phyloP scores from a whole-genome alignment of 176 grass and related monocot species.

The Zoysia pacifica region DNA sequence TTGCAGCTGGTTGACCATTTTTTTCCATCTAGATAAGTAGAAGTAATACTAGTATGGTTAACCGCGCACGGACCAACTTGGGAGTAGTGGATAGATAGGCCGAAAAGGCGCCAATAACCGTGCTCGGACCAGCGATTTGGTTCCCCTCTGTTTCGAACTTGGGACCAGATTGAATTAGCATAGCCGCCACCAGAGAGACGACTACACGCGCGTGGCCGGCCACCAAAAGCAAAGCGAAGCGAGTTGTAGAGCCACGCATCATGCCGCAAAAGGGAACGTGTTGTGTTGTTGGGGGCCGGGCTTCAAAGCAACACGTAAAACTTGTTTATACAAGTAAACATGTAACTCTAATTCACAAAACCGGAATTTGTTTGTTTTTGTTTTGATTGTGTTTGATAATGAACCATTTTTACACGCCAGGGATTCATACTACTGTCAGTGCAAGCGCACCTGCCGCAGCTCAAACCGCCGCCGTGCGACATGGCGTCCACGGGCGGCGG shows the following conservation, averaged over 20 bases:
- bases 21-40: conserved; percentile 13
- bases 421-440: conserved; percentile 89
- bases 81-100: conserved; percentile 2
- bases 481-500: conserved; percentile 56
- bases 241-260: background rate
- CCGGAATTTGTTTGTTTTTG: background rate
- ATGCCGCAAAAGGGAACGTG: background rate
- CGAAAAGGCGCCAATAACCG: conserved; percentile 44
- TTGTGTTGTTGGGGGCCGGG: background rate
- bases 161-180: conserved; percentile 46
- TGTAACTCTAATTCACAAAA: background rate
- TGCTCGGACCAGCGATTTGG: conserved; percentile 29
- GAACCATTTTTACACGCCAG: conserved; percentile 11
- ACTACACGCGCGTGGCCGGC: background rate
- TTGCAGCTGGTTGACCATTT: conserved; percentile 10
- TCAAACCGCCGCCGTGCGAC: conserved; percentile 86
- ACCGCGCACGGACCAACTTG: background rate
- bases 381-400: background rate
- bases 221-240: conserved; percentile 27
- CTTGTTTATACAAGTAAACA: background rate
- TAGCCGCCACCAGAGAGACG: background rate
- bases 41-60: background rate
- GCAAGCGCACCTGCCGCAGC: conserved; percentile 92
- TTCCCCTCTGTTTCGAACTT: conserved; percentile 10
- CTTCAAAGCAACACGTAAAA: conserved; percentile 27